Evolutionary conservation across 2,329 filamentous ascomycete species (phyloP), one percentile per base, ranked within the genome.

Genomic region (Pseudogymnoascus sp.): DNA sequence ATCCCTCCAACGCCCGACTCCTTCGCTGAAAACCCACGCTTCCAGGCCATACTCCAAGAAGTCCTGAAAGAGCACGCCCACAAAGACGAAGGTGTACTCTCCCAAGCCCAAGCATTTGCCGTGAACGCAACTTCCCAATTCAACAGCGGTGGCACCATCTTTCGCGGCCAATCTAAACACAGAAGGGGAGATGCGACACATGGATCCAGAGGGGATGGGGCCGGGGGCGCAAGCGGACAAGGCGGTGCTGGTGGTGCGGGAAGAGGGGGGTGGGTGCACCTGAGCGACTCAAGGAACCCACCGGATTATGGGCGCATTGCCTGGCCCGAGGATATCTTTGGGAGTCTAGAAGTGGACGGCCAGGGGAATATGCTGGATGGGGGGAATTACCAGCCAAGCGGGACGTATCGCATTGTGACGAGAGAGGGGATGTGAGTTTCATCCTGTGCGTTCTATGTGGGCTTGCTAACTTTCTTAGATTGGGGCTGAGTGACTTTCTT

Each of bases 281-380:
- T 89, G 4, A 86, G 83, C 61, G 86, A 89, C 69, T 69, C 76
- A 60, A 76, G 86, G 60, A 87, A 86, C 60, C 84, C 85, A 1
- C 85, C 84, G 0, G 85, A 87, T 67, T 88, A 80, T 76, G 86
- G 86, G 13, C 74, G 86, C 60, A 88, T 88, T 69, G 84, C 86
- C 1, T 87, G 82, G 78, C 85, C 86, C 1, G 86, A 88, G 68
- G 86, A 89, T 68, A 89, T 89, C 37, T 75, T 89, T 61, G 86
- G 86, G 37, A 88, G 85, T 65, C 78, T 88, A 40, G 82, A 87
- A 69, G 86, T 88, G 4, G 78, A 87, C 69, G 78, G 76, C 1
- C 66, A 74, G 5, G 86, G 86, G 0, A 70, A 79, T 29, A 81
- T 87, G 60, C 75, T 86, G n/a, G 65, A 66, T 21, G 69, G 65